phyloP scores from a whole-genome alignment of 805 yeast species.

The Saccharomycopsis guyanensis region DNA sequence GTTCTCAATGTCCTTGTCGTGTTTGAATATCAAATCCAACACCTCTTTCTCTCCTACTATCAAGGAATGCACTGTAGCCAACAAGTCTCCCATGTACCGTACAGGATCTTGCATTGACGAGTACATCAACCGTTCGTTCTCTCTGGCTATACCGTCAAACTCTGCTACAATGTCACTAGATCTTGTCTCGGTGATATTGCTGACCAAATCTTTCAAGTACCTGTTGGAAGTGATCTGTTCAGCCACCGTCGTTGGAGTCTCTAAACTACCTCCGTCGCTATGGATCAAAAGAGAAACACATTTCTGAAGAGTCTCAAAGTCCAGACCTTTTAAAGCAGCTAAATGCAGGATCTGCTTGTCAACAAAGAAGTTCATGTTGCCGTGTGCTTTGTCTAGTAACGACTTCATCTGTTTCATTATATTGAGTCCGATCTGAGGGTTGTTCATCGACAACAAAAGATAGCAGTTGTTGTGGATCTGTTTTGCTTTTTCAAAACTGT shows the following conservation, averaged over 20 bases:
- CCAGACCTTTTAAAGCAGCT: conserved; percentile 22
- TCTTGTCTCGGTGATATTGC: conserved; percentile 60
- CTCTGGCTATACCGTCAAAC: conserved; percentile 30
- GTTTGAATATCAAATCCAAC: conserved; percentile 52
- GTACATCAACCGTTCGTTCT: conserved; percentile 41
- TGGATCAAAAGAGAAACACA: conserved; percentile 6
- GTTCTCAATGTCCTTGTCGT: conserved; percentile 23
- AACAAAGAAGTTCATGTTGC: conserved; percentile 41
- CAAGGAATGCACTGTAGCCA: conserved; percentile 81
- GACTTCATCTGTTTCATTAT: conserved; percentile 53
- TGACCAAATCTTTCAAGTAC: conserved; percentile 51
- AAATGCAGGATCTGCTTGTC: conserved; percentile 22
- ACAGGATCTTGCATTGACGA: conserved; percentile 72
- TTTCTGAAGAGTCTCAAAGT: conserved; percentile 6
- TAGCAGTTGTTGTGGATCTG: conserved; percentile 60
- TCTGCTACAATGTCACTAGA: conserved; percentile 59
- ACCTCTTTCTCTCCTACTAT: conserved; percentile 84
- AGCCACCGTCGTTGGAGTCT: conserved; percentile 13
- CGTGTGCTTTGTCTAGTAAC: conserved; percentile 45
- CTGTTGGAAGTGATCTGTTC: conserved; percentile 28
- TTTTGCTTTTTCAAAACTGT: conserved; percentile 52
- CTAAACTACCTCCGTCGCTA: conserved; percentile 10
- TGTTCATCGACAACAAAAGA: conserved; percentile 60
- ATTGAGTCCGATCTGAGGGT: conserved; percentile 55
- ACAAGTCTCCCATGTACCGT: conserved; percentile 75